Base-by-base conservation (phyloP, 192 early-diverging fungal species). In the Thamnidium elegans region DNA sequence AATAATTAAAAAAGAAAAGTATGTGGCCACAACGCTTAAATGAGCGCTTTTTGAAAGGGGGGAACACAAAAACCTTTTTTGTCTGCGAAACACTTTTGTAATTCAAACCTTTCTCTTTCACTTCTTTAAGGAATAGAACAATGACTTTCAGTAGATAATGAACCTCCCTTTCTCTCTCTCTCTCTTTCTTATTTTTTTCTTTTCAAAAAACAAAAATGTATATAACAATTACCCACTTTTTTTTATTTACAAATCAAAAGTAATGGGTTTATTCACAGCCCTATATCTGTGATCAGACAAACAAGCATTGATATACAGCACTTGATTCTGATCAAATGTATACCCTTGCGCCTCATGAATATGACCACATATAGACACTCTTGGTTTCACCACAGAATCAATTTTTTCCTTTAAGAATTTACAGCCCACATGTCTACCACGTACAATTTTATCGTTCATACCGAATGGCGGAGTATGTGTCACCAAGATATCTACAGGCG, bases 281-380 rank as follows among this genome's bases (percentile, higher is more conserved):
- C 47, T 51, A 31, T 75, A 75, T 11, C 63, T 46, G 9, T 46
- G 10, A 19, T 62, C 69, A 0, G 20, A 55, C 34, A 65, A 63
- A 17, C 48, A 62, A 26, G 74, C 68, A 34, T 75, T 75, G 23
- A 71, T 54, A 46, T 44, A 75, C 5, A 75, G 20, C 15, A 21
- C 62, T 26, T 26, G 26, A 7, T 31, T 26, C 4, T 68, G 30
- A 6, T 66, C 15, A 39, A 46, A 39, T 0, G 32, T 43, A 36
- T 48, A 60, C 4, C 74, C 74, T 47, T 71, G 31, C 6, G 65
- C 54, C 32, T 75, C 74, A 31, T 75, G 74, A 48, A 75, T 75
- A 61, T 75, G 74, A 11, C 74, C 74, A 65, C 66, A 75, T 4
- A 75, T 50, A 32, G 43, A 60, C 11, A 61, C 74, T 32, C 59